A percentile compares a stretch with the other conserved stretches of the same genome.
These are phyloP conservation scores for Botryotinia globosa DNA, from an alignment of 2,329 filamentous ascomycete genomes.

Conservation along the genomic window DNA sequence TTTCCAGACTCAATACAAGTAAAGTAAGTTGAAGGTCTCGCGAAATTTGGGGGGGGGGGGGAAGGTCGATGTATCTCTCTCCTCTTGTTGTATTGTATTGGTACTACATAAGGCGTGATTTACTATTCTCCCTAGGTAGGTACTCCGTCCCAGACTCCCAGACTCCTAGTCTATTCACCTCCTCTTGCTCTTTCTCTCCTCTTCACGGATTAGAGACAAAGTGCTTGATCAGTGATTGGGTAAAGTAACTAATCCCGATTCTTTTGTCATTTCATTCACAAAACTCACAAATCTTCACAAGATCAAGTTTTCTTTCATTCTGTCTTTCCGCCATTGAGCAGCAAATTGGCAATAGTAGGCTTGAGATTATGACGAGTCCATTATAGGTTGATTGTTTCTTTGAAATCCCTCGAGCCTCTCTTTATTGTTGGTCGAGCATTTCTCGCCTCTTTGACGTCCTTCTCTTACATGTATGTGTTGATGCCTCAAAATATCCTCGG, in stretches of 20 bases:
- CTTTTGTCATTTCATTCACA: not conserved
- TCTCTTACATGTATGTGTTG: not conserved
- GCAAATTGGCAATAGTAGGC: not conserved
- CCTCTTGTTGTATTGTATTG: not conserved
- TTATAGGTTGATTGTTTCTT: not conserved
- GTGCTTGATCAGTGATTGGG: no score
- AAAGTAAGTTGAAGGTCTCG: not conserved
- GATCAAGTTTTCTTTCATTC: not conserved
- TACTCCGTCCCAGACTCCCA: not conserved
- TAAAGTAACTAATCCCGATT: not conserved
- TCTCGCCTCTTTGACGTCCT: not conserved
- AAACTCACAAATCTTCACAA: not conserved
- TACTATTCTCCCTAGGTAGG: not conserved
- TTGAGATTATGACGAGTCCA: not conserved
- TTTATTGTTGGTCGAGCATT: not conserved
- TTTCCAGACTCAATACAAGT: not conserved
- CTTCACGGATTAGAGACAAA: not conserved
- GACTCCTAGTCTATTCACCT: not conserved
- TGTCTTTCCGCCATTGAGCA: not conserved
- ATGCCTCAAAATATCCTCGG: not conserved
- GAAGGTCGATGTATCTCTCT: not conserved
- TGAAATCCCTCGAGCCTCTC: not conserved
- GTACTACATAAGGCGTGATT: not conserved
- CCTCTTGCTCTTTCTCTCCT: not conserved
- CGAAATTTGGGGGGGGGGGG: not conserved